These are phyloP conservation scores for Secale cereale DNA, from an alignment of 176 grass and related monocot species.

Conservation along the genomic window DNA sequence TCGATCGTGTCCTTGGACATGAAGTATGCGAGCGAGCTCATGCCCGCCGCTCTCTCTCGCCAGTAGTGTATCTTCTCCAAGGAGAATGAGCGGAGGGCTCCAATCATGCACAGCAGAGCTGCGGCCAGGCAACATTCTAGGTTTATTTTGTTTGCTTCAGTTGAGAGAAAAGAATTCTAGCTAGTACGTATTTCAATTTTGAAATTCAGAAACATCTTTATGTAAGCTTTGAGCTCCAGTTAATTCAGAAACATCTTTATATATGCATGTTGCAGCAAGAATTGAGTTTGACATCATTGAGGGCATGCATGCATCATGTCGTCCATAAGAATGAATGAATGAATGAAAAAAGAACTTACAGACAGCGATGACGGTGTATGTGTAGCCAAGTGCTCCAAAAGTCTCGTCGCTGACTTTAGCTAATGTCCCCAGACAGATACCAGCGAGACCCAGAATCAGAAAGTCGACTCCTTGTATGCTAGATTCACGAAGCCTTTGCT, in stretches of 20 bases:
- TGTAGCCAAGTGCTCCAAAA: conserved; percentile 83
- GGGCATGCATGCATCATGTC: neutral
- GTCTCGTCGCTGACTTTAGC: conserved; percentile 90
- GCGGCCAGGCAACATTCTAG: conserved; percentile 8
- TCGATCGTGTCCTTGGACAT: conserved; percentile 77
- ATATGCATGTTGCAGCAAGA: neutral
- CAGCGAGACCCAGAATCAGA: conserved; percentile 70
- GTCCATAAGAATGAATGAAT: neutral
- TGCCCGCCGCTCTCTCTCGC: conserved; percentile 78
- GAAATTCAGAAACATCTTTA: neutral
- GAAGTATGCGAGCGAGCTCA: conserved; percentile 88
- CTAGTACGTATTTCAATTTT: neutral
- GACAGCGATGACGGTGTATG: conserved; percentile 84
- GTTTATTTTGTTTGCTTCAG: neutral
- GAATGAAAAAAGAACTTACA: conserved; percentile 59
- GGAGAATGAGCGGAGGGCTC: conserved; percentile 77
- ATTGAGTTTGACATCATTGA: neutral
- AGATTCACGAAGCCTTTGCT: conserved; percentile 80
- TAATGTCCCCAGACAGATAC: conserved; percentile 77
- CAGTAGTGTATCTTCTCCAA: conserved; percentile 83
- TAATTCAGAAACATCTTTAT: neutral
- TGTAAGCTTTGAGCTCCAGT: neutral
- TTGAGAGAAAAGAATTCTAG: neutral
- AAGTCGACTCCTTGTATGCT: conserved; percentile 87
- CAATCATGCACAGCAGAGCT: conserved; percentile 87